Base-by-base conservation (phyloP, 2,329 filamentous ascomycete genomes). In the Cordyceps tenuipes region DNA sequence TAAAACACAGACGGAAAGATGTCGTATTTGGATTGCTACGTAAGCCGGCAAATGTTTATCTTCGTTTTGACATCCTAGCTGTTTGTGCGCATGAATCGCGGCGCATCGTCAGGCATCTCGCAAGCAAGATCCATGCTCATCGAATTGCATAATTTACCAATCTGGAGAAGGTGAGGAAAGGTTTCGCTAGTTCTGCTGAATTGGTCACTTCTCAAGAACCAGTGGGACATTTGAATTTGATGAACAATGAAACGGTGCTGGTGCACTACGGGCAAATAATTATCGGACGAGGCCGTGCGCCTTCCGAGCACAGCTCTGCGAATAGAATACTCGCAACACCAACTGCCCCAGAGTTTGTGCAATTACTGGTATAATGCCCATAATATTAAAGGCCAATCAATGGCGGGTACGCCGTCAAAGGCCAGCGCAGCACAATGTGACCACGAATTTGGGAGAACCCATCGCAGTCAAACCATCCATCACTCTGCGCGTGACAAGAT, bases 171-270 rank as follows among this genome's bases (percentile, higher is more conserved):
- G 34, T 3, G 34, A 36, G 12, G 34, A 3, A 36, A 36, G 4
- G 34, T 36, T 36, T 36, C 34, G 12, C 9, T 36, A 36, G 34
- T 36, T 36, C 34, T 29, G 29, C 34, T 36, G 10, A 36, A 36
- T 10, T 36, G 10, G 34, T 36, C 34, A 36, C 9, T 12, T 36
- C 34, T 36, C 12, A 2, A 10, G 34, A 8, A 36, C 34, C 12
- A 4, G 34, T 36, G 34, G 34, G 34, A 36, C 34, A 46, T 46
- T 46, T 19, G n/a, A 46, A n/a, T 57, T 57, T 57, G 44, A 57
- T 49, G 54, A 49, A 49, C 54, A 57, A 57, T 57, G 54, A 12
- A 49, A 49, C 54, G 54, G 41, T 56, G 41, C 52, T 55, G 53
- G 41, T 36, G 29, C 5, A 29, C 23, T 10, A 29, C 39, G 17